Evolutionary conservation across 208 protist species (phyloP).

Genomic region (Kentomonas sorsogonicus): DNA sequence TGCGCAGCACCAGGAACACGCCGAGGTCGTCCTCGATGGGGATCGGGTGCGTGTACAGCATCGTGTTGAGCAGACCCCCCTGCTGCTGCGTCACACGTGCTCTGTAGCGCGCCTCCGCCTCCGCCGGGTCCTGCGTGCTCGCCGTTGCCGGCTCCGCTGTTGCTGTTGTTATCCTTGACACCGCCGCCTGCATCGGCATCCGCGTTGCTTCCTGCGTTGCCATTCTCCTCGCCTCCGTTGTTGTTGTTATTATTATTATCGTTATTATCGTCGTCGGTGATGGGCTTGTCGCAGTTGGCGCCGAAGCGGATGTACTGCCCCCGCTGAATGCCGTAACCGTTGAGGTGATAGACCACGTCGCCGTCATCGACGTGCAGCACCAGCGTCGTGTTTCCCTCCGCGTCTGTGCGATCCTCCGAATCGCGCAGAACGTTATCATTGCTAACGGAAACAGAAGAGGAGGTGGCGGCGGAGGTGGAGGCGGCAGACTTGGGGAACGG

Average conservation of each 20-base stretch:
- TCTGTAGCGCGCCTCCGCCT: neutral
- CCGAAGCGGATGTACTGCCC: constrained; percentile 61
- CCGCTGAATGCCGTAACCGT: constrained; percentile 67
- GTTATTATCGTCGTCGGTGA: too few relatives aligned
- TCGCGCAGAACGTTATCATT: too few relatives aligned
- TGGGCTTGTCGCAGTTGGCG: constrained; percentile 31
- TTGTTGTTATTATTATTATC: too few relatives aligned
- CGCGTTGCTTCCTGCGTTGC: too few relatives aligned
- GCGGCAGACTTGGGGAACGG: constrained; percentile 24
- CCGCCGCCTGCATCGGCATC: neutral
- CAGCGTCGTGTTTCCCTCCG: constrained; percentile 53
- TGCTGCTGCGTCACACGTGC: constrained; percentile 8
- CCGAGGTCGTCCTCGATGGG: constrained; percentile 56
- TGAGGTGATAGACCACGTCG: constrained; percentile 59
- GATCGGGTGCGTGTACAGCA: constrained; percentile 46
- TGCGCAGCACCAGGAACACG: constrained; percentile 43
- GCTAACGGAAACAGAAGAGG: too few relatives aligned
- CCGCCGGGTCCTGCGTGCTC: neutral
- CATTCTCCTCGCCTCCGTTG: too few relatives aligned
- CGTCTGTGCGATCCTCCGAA: constrained; percentile 20
- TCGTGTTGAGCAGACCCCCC: constrained; percentile 39
- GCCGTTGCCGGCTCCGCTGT: neutral
- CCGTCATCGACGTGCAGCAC: constrained; percentile 39
- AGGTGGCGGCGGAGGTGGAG: constrained; percentile 9
- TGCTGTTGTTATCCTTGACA: constrained; percentile 4